These are phyloP conservation scores for Mucor irregularis DNA, from an alignment of 371 early-diverging fungal species.

Conservation along the genomic window DNA sequence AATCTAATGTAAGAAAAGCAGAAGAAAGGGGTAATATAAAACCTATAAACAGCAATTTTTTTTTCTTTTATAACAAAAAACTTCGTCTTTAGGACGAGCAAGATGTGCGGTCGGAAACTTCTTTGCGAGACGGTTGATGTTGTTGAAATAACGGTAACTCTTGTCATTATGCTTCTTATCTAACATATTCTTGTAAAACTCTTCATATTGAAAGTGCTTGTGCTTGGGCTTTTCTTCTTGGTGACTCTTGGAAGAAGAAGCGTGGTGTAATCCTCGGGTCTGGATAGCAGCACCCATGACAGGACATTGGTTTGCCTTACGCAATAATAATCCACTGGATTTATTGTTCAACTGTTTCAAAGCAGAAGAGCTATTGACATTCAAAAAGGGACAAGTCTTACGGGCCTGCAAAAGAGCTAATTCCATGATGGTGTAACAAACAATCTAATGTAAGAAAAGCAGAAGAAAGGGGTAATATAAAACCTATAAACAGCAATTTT, in stretches of 20 bases:
- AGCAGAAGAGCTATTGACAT: conserved; percentile 65
- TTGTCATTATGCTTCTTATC: conserved; percentile 96
- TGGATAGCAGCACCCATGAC: conserved; percentile 87
- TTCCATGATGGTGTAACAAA: conserved; percentile 38
- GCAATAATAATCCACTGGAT: conserved; percentile 59
- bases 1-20: background rate
- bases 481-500: background rate
- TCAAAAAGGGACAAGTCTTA: conserved; percentile 80
- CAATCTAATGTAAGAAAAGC: background rate
- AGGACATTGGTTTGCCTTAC: conserved; percentile 83
- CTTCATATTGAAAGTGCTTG: conserved; percentile 87
- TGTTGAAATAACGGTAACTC: conserved; percentile 98
- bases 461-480: conserved; percentile 1
- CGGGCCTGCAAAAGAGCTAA: conserved; percentile 36
- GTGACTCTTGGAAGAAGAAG: too few species aligned
- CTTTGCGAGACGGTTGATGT: conserved; percentile 96
- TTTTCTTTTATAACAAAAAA: background rate
- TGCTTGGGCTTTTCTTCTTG: conserved; percentile 1
- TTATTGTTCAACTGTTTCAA: conserved; percentile 56
- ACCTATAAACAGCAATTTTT: background rate
- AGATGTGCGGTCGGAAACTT: conserved; percentile 94
- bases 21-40: background rate
- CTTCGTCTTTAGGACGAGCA: conserved; percentile 51
- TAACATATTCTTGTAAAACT: conserved; percentile 78
- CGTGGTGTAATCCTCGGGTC: conserved; percentile 18